Evolutionary conservation across 140 eudicot genomes (phyloP).

Genomic region (Anethum foeniculum): DNA sequence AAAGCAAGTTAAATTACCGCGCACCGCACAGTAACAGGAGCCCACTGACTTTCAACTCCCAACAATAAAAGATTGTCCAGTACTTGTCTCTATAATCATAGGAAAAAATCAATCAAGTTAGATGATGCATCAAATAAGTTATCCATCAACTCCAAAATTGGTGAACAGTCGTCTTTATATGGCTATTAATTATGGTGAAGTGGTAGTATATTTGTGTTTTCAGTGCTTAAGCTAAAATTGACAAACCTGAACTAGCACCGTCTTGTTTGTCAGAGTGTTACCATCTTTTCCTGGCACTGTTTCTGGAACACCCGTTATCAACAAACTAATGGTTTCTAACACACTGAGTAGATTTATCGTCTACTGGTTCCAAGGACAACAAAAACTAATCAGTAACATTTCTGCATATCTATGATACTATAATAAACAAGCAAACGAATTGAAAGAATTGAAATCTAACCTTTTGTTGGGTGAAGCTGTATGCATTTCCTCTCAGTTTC

Average conservation of each 20-base stretch:
- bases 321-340: conserved; percentile 74
- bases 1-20: conserved; percentile 49
- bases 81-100: conserved; percentile 50
- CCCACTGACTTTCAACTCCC: conserved; percentile 99
- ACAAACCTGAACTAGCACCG: conserved; percentile 84
- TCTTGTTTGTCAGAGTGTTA: conserved; percentile 64
- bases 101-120: conserved; percentile 3
- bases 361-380: conserved; percentile 43
- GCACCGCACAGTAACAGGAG: conserved; percentile 85
- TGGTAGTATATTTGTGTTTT: background rate
- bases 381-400: conserved; percentile 23
- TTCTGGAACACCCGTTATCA: conserved; percentile 47
- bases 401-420: background rate
- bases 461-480: conserved; percentile 91
- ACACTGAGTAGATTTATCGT: conserved; percentile 86
- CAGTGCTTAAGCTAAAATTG: background rate
- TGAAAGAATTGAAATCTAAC: conserved; percentile 30
- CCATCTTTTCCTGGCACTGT: conserved; percentile 60
- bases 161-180: background rate
- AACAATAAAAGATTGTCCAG: conserved; percentile 76
- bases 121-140: background rate
- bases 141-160: background rate
- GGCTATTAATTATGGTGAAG: background rate
- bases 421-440: conserved; percentile 4
- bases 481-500: conserved; percentile 77